Percentiles rank a stretch among this genome's conserved stretches.
Conservation (phyloP, 2,329 filamentous ascomycete species). For the Fusarium pseudonygamai region DNA sequence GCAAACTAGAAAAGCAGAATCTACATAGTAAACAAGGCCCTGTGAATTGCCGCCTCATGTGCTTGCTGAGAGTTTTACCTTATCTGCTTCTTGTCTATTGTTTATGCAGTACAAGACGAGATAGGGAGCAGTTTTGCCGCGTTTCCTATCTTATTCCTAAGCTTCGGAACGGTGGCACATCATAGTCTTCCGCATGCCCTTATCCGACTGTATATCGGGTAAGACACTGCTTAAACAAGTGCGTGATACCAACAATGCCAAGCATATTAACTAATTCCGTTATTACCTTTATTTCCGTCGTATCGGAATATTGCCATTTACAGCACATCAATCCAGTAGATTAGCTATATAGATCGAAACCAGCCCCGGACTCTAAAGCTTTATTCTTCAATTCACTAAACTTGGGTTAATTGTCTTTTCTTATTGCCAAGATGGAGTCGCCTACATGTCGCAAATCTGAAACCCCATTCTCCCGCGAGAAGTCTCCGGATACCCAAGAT, state of each 20-base stretch:
- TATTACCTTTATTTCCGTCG: background rate
- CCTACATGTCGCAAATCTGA: background rate
- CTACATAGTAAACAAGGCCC: background rate
- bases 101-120: background rate
- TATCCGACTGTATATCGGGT: background rate
- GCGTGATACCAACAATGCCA: background rate
- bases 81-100: background rate
- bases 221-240: background rate
- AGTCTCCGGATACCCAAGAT: background rate
- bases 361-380: too few species aligned
- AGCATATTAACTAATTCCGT: background rate
- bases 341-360: background rate
- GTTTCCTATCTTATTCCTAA: background rate
- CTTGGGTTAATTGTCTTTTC: too few species aligned
- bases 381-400: background rate
- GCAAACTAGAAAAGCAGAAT: background rate
- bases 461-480: background rate
- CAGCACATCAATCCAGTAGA: background rate
- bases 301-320: background rate
- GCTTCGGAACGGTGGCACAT: background rate
- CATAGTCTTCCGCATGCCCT: background rate
- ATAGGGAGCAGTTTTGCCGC: background rate
- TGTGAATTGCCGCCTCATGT: fast-evolving
- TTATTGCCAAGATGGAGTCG: background rate
- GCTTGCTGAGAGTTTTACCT: background rate